These are phyloP conservation scores for Protoeuglena noctilucae DNA, from an alignment of 139 green algal species.

Conservation along the genomic window DNA sequence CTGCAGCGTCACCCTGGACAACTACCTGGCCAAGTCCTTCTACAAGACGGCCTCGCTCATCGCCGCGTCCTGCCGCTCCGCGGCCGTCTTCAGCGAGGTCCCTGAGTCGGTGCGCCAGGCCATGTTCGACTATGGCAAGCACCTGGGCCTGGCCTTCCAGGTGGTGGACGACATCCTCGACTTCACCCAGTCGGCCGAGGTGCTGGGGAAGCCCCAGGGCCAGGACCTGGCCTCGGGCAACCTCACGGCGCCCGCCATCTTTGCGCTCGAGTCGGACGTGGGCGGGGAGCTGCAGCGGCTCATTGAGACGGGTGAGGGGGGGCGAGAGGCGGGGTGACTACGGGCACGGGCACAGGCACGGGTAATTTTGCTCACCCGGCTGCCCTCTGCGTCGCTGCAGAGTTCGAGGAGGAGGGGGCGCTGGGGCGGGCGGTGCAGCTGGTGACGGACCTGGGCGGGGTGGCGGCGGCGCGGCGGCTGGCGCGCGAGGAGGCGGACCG, in stretches of 20 bases:
- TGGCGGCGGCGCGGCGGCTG: constrained; percentile 31
- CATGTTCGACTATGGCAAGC: constrained; percentile 92
- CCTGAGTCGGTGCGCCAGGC: constrained; percentile 47
- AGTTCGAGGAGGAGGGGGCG: constrained; percentile 56
- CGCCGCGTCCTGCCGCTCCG: constrained; percentile 73
- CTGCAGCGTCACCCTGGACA: constrained; percentile 59
- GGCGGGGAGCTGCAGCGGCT: constrained; percentile 47
- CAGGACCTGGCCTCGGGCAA: constrained; percentile 92
- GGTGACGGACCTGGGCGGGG: constrained; percentile 48
- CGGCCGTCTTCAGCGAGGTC: constrained; percentile 71
- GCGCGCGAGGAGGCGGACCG: constrained; percentile 51
- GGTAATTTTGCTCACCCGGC: background rate
- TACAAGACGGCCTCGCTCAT: constrained; percentile 98
- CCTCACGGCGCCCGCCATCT: constrained; percentile 86
- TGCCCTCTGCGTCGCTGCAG: no score
- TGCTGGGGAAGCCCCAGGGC: constrained; percentile 90
- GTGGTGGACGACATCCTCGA: constrained; percentile 97
- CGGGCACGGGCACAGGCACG: background rate
- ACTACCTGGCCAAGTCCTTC: constrained; percentile 92
- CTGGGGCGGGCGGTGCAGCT: constrained; percentile 67
- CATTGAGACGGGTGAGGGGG: constrained; percentile 61
- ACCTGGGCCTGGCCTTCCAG: constrained; percentile 93
- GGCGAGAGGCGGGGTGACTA: constrained; percentile 18
- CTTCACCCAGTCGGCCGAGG: constrained; percentile 84
- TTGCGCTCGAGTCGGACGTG: constrained; percentile 44